Base-by-base conservation (phyloP, 2,329 filamentous ascomycete genomes). In the Ophiostoma pallidulum region DNA sequence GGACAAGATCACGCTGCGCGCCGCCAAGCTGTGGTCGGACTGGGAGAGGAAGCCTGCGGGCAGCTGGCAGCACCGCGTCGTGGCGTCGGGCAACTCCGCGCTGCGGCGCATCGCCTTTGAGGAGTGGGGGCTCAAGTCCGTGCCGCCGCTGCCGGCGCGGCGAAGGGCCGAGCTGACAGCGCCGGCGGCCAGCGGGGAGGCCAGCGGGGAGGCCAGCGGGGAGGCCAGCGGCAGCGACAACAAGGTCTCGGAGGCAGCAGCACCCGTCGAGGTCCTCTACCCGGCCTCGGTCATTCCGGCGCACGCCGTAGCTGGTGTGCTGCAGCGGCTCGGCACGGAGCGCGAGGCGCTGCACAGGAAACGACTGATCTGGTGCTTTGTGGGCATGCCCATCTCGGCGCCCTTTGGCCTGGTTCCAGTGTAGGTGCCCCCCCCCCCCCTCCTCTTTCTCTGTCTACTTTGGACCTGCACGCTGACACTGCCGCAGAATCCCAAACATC, bases 71-170 rank as follows among this genome's bases (percentile, higher is more conserved):
- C 88, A 84, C 61, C 80, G 80, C 57, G 74, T 96, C 18, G 91
- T 92, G 45, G 74, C 77, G 50, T 94, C 91, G 64, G 92, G 92
- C 48, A 96, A 98, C 67, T 72, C 80, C 41, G 80, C 87, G 14
- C 78, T 98, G 52, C 82, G 86, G 58, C 80, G 87, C 53, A 94
- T 98, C 59, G 86, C 92, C 3, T 96, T 86, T 63, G 86, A 97
- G 67, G 92, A 98, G 82, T 98, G 92, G 92, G 89, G 87, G 0
- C 74, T 98, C 56, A 97, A 97, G 69, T 94, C 88, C 31, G 82
- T 98, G 45, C 92, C 92, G 38, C 83, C 90, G 19, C 72, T 94
- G 56, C 87, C 81, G 36, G 70, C 78, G 49, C 75, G 78, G 55
- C 74, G 80, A 49, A 74, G 77, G 56, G 70, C 76, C 41, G 80